Evolutionary conservation across 495 filamentous ascomycete species (phyloP), one percentile per base, ranked within the genome.

Genomic region (Trichoderma orchidacearum): DNA sequence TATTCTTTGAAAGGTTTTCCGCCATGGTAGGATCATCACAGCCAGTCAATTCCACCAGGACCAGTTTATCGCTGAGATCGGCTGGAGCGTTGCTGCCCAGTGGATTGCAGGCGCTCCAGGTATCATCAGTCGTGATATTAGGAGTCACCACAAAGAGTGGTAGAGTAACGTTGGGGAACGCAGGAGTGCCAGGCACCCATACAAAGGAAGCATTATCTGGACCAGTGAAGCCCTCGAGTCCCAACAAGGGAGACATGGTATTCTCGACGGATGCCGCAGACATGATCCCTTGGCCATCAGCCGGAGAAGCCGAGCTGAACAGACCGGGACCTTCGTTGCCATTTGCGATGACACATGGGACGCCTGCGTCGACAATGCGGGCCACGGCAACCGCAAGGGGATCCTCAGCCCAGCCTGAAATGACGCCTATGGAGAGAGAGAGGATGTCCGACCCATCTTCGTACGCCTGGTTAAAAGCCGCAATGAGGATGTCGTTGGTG

Each of bases 391-490:
- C 67, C 15, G 75, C 70, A 74, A 77, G 80, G 5, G 75, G 71
- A 36, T 78, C 77, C 61, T 81, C 78, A 3, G 66, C 67, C 78
- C 78, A 82, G 12, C 80, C 80, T 0, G 69, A 73, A 23, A 76
- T 63, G 0, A 72, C 72, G 15, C 80, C 80, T 45, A 83, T 75
- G 3, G 78, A 81, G 11, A 76, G 75, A 25, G 80, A 78, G 61
- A 83, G 82, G 58, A 83, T 72, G 61, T 82, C 79, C 25, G 74
- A 75, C 9, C 78, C 78, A 45, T 68, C 78, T 60, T 82, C 74
- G 57, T 75, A 82, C 3, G 80, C 80, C 66, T 68, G 70, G 61
- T 77, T 72, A 59, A 79, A 82, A 7, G 79, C 78, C 11, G 70
- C 70, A 30, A 80, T 78, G 60, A 82, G 63, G 15, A 78, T 69